Evolutionary conservation across 441 rosid species (phyloP).

Genomic region (Eutrema salsugineum): DNA sequence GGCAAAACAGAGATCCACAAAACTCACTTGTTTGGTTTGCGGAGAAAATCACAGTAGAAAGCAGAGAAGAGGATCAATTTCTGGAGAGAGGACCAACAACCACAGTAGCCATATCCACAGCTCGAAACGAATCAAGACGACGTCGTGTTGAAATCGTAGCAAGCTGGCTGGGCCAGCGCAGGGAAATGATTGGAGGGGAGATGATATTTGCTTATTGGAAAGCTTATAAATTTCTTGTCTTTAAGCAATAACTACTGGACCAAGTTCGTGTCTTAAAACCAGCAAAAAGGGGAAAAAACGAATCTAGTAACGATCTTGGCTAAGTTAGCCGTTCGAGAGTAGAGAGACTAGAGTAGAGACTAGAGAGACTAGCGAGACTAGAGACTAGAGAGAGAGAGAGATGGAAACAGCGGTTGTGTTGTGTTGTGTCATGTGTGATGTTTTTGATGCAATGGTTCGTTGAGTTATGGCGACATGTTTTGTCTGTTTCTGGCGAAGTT

Average conservation of each 20-base stretch:
- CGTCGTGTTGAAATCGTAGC: constrained; percentile 11
- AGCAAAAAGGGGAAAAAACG: neutral
- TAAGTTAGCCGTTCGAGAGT: constrained; percentile 9
- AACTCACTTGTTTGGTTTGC: constrained; percentile 2
- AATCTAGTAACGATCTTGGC: constrained; percentile 8
- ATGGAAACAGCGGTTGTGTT: constrained; percentile 3
- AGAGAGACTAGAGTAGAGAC: neutral
- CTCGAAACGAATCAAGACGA: constrained; percentile 2
- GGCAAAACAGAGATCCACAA: constrained; percentile 2
- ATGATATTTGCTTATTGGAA: constrained; percentile 1
- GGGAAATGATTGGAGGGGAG: constrained; percentile 16
- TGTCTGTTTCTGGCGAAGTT: constrained; percentile 23
- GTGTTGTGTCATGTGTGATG: constrained; percentile 15
- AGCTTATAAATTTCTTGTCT: constrained; percentile 2
- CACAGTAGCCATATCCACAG: constrained; percentile 25
- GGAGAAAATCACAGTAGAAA: neutral
- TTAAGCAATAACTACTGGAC: constrained; percentile 21
- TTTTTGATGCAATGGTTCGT: constrained; percentile 13
- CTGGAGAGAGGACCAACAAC: constrained; percentile 5
- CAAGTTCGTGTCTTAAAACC: constrained; percentile 6
- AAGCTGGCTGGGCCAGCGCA: constrained; percentile 12
- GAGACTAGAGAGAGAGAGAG: neutral
- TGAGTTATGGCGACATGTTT: constrained; percentile 31
- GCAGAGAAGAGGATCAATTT: neutral
- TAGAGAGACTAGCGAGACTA: neutral